Conservation (phyloP, 257 asterid species). For the Penstemon newberryi region DNA sequence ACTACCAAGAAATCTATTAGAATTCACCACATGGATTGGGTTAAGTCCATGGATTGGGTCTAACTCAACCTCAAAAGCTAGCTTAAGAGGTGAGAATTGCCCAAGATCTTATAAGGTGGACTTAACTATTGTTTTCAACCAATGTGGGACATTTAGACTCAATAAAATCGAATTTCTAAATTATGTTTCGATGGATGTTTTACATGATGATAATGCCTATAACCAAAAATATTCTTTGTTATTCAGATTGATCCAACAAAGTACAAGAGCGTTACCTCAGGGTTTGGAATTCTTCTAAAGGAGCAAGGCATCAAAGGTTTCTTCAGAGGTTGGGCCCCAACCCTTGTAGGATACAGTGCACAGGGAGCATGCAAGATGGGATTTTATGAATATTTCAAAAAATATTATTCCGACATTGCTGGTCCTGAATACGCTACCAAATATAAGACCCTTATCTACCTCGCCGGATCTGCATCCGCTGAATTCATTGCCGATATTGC, state of each 20-base stretch:
- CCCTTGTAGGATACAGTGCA: conserved; percentile 80
- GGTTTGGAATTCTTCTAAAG: conserved; percentile 54
- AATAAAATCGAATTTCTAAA: too few relatives aligned
- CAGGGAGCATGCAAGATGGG: conserved; percentile 86
- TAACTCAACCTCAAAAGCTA: too few relatives aligned
- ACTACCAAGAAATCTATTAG: too few relatives aligned
- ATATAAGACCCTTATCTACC: conserved; percentile 76
- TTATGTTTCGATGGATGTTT: too few relatives aligned
- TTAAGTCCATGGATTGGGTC: too few relatives aligned
- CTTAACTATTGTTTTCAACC: too few relatives aligned
- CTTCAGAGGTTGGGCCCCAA: conserved; percentile 83
- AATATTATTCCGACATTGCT: conserved; percentile 71
- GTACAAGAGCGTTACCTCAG: conserved; percentile 70
- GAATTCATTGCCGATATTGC: conserved; percentile 78
- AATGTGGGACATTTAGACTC: too few relatives aligned
- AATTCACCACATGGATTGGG: too few relatives aligned
- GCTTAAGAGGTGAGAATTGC: too few relatives aligned
- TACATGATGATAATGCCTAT: neutral
- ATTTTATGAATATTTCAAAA: conserved; percentile 75
- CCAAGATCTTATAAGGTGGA: too few relatives aligned
- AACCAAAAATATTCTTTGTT: neutral
- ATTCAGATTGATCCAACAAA: conserved; percentile 74
- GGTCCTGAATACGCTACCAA: conserved; percentile 76
- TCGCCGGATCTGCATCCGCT: conserved; percentile 89
- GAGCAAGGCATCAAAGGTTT: conserved; percentile 79